Evolutionary conservation across 192 early-diverging fungal genomes (phyloP).

Genomic region (Coemansia sp.): DNA sequence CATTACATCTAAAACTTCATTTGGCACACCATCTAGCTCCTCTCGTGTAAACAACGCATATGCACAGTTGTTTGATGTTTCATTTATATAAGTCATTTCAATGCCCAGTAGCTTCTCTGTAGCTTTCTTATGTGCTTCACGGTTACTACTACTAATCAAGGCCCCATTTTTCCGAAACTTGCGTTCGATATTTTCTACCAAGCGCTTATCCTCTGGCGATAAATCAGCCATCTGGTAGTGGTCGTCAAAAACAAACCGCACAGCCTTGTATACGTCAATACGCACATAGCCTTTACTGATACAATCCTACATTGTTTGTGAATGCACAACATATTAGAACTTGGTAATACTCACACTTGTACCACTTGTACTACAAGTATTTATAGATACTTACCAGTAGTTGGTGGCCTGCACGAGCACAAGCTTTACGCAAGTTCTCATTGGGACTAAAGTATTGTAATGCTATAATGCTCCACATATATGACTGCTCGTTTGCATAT

Average conservation of each 20-base stretch:
- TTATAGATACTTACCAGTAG: constrained; percentile 10
- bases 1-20: constrained; percentile 56
- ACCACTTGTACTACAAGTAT: background rate
- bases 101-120: too few species aligned
- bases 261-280: constrained; percentile 57
- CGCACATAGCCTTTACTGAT: constrained; percentile 57
- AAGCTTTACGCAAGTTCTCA: constrained; percentile 58
- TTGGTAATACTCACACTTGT: background rate
- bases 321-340: too few species aligned
- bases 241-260: constrained; percentile 40
- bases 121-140: too few species aligned
- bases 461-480: background rate
- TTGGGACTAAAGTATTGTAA: constrained; percentile 33
- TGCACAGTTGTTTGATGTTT: constrained; percentile 9
- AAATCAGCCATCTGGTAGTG: constrained; percentile 25
- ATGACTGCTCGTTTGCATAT: constrained; percentile 13
- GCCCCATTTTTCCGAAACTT: constrained; percentile 65
- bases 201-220: constrained; percentile 57
- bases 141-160: constrained; percentile 45
- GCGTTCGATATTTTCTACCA: constrained; percentile 57
- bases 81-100: too few species aligned
- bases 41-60: constrained; percentile 39
- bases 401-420: constrained; percentile 54
- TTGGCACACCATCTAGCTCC: constrained; percentile 67
- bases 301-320: constrained; percentile 39